These are phyloP conservation scores for Syncephalis plumigaleata DNA, from an alignment of 371 early-diverging fungal species.

Conservation along the genomic window DNA sequence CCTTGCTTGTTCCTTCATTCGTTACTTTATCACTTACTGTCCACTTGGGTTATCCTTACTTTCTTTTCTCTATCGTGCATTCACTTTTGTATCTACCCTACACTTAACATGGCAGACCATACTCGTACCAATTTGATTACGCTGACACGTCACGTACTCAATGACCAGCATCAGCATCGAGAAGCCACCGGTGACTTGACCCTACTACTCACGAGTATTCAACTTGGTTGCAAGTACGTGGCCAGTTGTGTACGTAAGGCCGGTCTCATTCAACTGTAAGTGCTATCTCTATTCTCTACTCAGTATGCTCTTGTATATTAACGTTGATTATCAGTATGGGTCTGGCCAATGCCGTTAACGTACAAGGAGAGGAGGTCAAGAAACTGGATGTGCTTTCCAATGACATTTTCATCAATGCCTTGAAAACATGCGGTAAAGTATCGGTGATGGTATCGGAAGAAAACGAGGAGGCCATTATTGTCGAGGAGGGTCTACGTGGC, in stretches of 20 bases:
- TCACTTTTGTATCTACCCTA: too few relatives aligned
- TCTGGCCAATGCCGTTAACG: slow-evolving; percentile 70
- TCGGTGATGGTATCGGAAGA: slow-evolving; percentile 91
- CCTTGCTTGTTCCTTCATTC: too few relatives aligned
- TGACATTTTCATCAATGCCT: slow-evolving; percentile 92
- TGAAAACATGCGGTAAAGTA: slow-evolving; percentile 81
- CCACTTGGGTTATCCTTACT: too few relatives aligned
- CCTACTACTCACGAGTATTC: slow-evolving; percentile 74
- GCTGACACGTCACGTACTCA: slow-evolving; percentile 82
- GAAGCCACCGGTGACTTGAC: slow-evolving; percentile 92
- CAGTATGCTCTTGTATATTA: neutral
- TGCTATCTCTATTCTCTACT: too few relatives aligned
- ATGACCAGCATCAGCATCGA: slow-evolving; percentile 66
- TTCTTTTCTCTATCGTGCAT: too few relatives aligned
- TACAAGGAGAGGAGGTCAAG: slow-evolving; percentile 92
- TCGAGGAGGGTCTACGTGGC: slow-evolving; percentile 53
- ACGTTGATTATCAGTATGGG: too few relatives aligned
- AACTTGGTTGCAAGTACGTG: slow-evolving; percentile 94
- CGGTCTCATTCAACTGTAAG: slow-evolving; percentile 85
- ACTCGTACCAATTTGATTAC: slow-evolving; percentile 75
- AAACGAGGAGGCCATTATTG: slow-evolving; percentile 82
- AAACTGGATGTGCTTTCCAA: slow-evolving; percentile 94
- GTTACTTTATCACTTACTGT: too few relatives aligned
- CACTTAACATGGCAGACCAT: slow-evolving; percentile 8
- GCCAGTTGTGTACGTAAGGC: slow-evolving; percentile 92